Conservation (phyloP, 2,329 filamentous ascomycete species). For the Trichoderma polysporum region DNA sequence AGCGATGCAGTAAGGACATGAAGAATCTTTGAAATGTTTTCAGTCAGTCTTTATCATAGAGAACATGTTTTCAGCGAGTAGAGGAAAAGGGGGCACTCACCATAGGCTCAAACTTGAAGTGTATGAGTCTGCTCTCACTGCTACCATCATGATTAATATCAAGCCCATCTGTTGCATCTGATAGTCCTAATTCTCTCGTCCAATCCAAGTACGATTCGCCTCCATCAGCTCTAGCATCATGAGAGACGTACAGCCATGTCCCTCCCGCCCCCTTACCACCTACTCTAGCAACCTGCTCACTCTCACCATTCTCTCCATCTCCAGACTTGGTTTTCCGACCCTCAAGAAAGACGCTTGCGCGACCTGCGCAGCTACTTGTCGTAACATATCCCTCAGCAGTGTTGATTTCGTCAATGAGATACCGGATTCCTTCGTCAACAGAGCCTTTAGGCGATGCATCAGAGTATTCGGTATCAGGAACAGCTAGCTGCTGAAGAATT, state of each 20-base stretch:
- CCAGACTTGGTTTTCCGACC: constrained; percentile 53
- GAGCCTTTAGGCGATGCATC: constrained; percentile 88
- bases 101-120: constrained; percentile 95
- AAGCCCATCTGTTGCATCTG: constrained; percentile 15
- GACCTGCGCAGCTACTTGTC: constrained; percentile 88
- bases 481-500: constrained; percentile 69
- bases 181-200: constrained; percentile 32
- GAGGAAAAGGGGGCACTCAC: constrained; percentile 51
- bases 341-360: constrained; percentile 85
- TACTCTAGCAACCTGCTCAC: constrained; percentile 54
- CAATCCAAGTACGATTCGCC: constrained; percentile 28
- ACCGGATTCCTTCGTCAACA: constrained; percentile 74
- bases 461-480: constrained; percentile 69
- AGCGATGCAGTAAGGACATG: constrained; percentile 79
- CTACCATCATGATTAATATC: neutral
- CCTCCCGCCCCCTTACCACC: constrained; percentile 86
- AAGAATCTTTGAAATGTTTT: constrained; percentile 65
- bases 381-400: constrained; percentile 72
- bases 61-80: too few relatives aligned
- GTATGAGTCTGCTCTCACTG: constrained; percentile 54
- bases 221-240: constrained; percentile 55
- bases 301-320: constrained; percentile 22
- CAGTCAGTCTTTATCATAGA: neutral
- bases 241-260: constrained; percentile 83
- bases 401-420: constrained; percentile 80